Percentiles rank a stretch among this genome's conserved stretches.
Conservation (phyloP, 768 basidiomycete genomes). For the Collybia nuda region DNA sequence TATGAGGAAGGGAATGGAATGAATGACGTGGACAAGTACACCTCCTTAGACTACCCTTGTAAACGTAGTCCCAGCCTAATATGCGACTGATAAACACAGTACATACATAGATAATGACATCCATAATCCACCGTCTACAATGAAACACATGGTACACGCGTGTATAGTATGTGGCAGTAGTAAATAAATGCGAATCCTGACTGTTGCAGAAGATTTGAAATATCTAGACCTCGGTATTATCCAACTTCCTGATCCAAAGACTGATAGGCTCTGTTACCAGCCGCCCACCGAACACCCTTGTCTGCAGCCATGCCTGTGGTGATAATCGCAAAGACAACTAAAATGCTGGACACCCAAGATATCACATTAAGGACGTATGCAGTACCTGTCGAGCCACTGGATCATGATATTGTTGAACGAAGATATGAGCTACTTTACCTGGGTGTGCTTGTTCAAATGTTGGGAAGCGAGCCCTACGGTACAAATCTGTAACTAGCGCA, state of each 20-base stretch:
- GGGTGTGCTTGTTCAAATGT: constrained; percentile 58
- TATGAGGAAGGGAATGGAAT: constrained; percentile 65
- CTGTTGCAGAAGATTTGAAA: too few species aligned
- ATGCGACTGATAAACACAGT: too few species aligned
- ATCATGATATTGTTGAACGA: background rate
- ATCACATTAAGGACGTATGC: constrained; percentile 60
- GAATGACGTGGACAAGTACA: background rate
- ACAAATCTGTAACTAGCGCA: constrained; percentile 61
- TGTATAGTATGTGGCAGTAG: too few species aligned
- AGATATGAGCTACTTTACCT: constrained; percentile 38
- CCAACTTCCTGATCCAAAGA: constrained; percentile 9
- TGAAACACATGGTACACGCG: too few species aligned
- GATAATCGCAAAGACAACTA: constrained; percentile 54
- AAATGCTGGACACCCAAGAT: constrained; percentile 59
- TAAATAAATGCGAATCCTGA: too few species aligned
- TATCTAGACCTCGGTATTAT: too few species aligned
- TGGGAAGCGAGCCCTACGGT: constrained; percentile 41
- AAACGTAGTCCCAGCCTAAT: too few species aligned
- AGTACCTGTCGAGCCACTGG: constrained; percentile 39
- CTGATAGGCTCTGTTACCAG: constrained; percentile 68
- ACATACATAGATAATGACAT: too few species aligned
- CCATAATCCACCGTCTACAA: too few species aligned
- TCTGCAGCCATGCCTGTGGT: constrained; percentile 64
- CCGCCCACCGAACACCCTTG: constrained; percentile 70
- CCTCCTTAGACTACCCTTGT: background rate